phyloP scores from a whole-genome alignment of 73 alveolate species.

The Effrenium voratum region DNA sequence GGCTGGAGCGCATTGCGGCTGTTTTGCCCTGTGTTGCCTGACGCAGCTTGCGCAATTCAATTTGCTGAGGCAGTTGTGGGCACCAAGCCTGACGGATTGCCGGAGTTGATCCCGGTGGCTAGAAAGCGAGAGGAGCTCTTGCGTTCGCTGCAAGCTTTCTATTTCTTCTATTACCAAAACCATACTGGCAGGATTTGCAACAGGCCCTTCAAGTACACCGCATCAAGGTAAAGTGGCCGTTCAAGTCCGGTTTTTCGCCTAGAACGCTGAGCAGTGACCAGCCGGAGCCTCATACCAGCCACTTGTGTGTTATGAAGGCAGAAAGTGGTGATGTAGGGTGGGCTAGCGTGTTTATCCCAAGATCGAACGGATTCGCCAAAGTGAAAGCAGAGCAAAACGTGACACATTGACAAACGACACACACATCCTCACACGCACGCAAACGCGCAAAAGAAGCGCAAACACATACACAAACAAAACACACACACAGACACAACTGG shows the following conservation, averaged over 20 bases:
- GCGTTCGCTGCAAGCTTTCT: background rate
- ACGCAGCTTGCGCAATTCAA: background rate
- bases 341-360: too few species aligned
- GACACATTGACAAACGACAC: too few species aligned
- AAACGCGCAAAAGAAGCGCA: too few species aligned
- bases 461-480: too few species aligned
- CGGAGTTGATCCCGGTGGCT: slow-evolving; percentile 24
- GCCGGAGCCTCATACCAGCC: background rate
- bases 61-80: slow-evolving; percentile 36
- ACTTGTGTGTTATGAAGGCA: background rate
- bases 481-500: too few species aligned
- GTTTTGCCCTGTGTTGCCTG: background rate
- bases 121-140: slow-evolving; percentile 15
- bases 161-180: background rate
- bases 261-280: slow-evolving; percentile 35
- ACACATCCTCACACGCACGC: too few species aligned
- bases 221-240: slow-evolving; percentile 21
- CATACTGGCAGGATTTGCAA: background rate
- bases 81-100: slow-evolving; percentile 30
- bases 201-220: background rate
- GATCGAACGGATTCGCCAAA: too few species aligned
- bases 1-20: background rate
- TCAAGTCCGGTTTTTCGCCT: slow-evolving; percentile 4
- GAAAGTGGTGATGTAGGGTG: too few species aligned
- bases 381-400: too few species aligned